A percentile compares a stretch with the other conserved stretches of the same genome.
These are phyloP conservation scores for Aspergillus aculeatinus DNA, from an alignment of 2,329 filamentous ascomycete genomes.

Conservation along the genomic window DNA sequence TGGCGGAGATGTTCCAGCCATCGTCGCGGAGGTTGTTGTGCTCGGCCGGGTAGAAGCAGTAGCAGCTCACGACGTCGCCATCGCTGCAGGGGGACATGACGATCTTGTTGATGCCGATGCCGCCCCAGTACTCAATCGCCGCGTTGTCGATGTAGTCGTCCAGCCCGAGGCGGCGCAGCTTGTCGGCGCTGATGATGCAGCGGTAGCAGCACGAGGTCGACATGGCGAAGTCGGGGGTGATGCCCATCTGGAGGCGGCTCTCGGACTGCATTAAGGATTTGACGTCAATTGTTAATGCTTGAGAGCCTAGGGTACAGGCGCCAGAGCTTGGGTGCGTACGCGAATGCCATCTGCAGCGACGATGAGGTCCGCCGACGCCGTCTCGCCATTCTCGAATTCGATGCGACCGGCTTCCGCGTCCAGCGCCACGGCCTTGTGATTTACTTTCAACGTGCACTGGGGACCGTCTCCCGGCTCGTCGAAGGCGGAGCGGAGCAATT, in stretches of 20 bases:
- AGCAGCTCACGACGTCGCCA: constrained; percentile 40
- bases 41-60: constrained; percentile 38
- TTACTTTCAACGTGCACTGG: constrained; percentile 19
- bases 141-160: constrained; percentile 37
- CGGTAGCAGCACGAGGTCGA: constrained; percentile 40
- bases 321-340: constrained; percentile 13
- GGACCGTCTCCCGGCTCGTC: constrained; percentile 21
- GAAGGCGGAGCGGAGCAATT: constrained; percentile 26
- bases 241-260: constrained; percentile 23
- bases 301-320: no score
- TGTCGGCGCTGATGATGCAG: constrained; percentile 27
- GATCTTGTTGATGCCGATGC: constrained; percentile 42
- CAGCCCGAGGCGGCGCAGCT: constrained; percentile 22
- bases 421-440: constrained; percentile 21
- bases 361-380: constrained; percentile 21
- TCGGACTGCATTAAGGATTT: constrained; percentile 15
- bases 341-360: constrained; percentile 28
- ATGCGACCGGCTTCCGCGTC: constrained; percentile 21
- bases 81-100: constrained; percentile 41
- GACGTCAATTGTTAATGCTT: no score
- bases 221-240: constrained; percentile 33
- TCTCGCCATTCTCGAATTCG: constrained; percentile 22
- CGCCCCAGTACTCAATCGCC: constrained; percentile 34
- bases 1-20: constrained; percentile 24
- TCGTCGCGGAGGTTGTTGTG: constrained; percentile 24